Evolutionary conservation across 2,329 filamentous ascomycete genomes (phyloP), one percentile per base, ranked within the genome.

Genomic region (Ascochyta fabae): DNA sequence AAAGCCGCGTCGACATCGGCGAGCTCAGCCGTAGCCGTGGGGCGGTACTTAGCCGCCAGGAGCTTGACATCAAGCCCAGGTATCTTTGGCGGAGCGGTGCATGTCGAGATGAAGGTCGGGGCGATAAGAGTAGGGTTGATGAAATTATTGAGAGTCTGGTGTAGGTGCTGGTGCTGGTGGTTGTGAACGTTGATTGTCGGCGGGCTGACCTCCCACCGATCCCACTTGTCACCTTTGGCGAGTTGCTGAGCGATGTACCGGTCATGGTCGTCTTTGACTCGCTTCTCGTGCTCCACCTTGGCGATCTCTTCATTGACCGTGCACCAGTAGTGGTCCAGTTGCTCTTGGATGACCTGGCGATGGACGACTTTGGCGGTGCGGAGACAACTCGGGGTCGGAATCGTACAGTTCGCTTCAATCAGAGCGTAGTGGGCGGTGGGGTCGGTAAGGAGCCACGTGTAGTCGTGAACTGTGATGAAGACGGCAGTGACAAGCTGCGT

Each of bases 141-240:
- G 35, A 38, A 38, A 43, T 16, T 36, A 19, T 49, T 19, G 23
- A 35, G 12, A 12, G 19, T 19, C 19, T 19, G 19, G 19, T 19
- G 19, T 19, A 19, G 19, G 19, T 19, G 19, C 19, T 38, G 26
- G 19, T 46, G 35, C 35, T 50, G 31, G 7, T 15, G 15, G 27
- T 40, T 45, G 36, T 26, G 2, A 22, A 26, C 1, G 26, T 39
- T 51, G 13, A 53, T 24, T 6, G 36, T 53, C n/a, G 39, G 44
- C 4, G 51, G 51, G 34, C 51, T 48, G 12, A 54, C 22, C 26
- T 54, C 51, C 26, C 39, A 43, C 19, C 26, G 31, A 8, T 53
- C 51, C 44, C 44, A 53, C 34, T 48, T 53, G 15, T 44, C 44
- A 4, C 9, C 51, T 44, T 53, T 53, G 51, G 44, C 31, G 12